Conservation (phyloP, 768 basidiomycete species). For the Lyophyllum atratum region DNA sequence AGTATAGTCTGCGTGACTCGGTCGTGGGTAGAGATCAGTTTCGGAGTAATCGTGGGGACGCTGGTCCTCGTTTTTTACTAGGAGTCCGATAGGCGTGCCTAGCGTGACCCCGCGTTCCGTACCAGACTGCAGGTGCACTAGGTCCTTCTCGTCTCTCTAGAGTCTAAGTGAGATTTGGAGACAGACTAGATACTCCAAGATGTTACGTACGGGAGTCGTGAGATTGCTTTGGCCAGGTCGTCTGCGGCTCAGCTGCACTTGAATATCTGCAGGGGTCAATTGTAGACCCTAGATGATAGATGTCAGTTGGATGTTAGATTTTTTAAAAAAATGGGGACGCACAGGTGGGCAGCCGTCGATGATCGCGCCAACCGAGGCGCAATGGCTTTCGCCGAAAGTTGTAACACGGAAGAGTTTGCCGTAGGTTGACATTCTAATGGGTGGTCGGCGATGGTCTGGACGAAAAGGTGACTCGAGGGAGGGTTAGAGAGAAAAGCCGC, state of each 20-base stretch:
- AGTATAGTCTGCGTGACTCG: slow-evolving; percentile 97
- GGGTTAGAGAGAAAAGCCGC: neutral
- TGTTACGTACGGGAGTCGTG: slow-evolving; percentile 84
- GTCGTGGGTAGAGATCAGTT: slow-evolving; percentile 96
- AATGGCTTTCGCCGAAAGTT: slow-evolving; percentile 98
- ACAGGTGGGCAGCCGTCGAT: slow-evolving; percentile 98
- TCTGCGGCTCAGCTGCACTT: slow-evolving; percentile 86
- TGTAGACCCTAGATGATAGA: slow-evolving; percentile 67
- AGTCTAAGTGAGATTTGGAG: slow-evolving; percentile 1
- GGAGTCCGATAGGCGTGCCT: slow-evolving; percentile 95
- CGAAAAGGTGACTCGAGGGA: neutral
- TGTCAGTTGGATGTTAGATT: slow-evolving; percentile 2
- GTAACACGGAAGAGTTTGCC: slow-evolving; percentile 92
- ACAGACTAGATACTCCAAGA: neutral
- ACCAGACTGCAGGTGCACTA: slow-evolving; percentile 92
- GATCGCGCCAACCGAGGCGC: slow-evolving; percentile 95
- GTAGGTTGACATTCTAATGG: slow-evolving; percentile 81
- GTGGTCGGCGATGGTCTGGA: slow-evolving; percentile 6
- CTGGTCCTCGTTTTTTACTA: slow-evolving; percentile 98
- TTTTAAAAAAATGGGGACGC: slow-evolving; percentile 24
- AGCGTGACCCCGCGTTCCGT: slow-evolving; percentile 92
- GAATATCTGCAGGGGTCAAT: slow-evolving; percentile 81
- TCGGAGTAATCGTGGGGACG: slow-evolving; percentile 98
- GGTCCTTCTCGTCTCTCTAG: slow-evolving; percentile 94
- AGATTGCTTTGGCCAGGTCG: slow-evolving; percentile 96